phyloP scores from a whole-genome alignment of 169 alveolate genomes.

The Plasmodium gonderi region DNA sequence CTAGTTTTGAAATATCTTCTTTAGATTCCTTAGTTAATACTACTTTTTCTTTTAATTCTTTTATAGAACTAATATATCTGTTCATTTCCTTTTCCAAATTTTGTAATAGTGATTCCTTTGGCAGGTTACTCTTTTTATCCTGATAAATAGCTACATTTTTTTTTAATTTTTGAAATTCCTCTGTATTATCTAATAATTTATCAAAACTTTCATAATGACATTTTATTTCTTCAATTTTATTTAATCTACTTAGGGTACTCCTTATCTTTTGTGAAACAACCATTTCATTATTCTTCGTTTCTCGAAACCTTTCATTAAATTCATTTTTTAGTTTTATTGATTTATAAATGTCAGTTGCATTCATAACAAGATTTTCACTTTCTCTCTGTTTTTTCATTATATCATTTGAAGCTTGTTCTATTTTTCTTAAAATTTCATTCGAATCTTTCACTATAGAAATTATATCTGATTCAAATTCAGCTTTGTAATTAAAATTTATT shows the following conservation, averaged over 20 bases:
- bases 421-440: neutral
- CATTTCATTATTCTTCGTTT: neutral
- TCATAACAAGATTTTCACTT: neutral
- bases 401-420: neutral
- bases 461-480: neutral
- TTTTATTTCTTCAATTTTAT: neutral
- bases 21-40: neutral
- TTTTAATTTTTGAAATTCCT: neutral
- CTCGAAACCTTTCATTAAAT: neutral
- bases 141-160: neutral
- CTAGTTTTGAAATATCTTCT: neutral
- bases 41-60: neutral
- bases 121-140: neutral
- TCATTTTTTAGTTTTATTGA: constrained; percentile 3
- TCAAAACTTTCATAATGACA: neutral
- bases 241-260: neutral
- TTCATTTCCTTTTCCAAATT: neutral
- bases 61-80: neutral
- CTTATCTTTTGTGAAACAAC: neutral
- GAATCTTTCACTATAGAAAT: neutral
- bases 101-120: neutral
- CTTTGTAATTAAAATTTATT: neutral
- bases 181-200: constrained; percentile 2
- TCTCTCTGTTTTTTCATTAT: neutral
- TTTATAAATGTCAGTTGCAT: neutral